Percentiles rank a stretch among this genome's conserved stretches.
Evolutionary conservation across 495 filamentous ascomycete genomes (phyloP).

Genomic region (Neurospora hispaniola): DNA sequence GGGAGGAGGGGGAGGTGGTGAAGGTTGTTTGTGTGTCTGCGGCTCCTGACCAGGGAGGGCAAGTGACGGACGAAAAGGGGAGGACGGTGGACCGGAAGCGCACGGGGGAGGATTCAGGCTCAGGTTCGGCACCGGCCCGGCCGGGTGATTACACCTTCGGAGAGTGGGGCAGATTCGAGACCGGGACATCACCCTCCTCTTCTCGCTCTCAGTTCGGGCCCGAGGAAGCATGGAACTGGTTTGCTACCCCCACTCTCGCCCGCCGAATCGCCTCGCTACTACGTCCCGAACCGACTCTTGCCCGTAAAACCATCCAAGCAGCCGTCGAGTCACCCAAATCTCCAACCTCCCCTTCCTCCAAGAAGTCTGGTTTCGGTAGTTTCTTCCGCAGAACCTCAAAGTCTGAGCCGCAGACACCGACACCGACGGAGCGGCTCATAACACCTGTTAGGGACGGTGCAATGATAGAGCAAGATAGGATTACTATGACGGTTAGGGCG

Average conservation of each 20-base stretch:
- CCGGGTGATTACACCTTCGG: not conserved
- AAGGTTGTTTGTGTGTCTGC: constrained; percentile 15
- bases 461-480: constrained; percentile 5
- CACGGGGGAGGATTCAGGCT: not conserved
- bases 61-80: not conserved
- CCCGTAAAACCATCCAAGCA: not conserved
- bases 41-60: not conserved
- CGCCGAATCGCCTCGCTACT: not conserved
- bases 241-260: not conserved
- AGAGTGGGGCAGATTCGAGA: not conserved
- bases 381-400: not conserved
- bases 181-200: not conserved
- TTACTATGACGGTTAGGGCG: constrained; percentile 32
- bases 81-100: not conserved
- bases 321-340: not conserved
- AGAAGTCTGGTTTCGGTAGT: not conserved
- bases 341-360: not conserved
- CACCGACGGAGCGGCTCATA: not conserved
- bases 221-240: not conserved
- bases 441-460: not conserved
- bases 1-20: constrained; percentile 26
- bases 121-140: not conserved
- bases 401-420: not conserved
- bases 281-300: not conserved
- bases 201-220: not conserved